phyloP scores from a whole-genome alignment of 2,329 filamentous ascomycete species.

The Scedosporium dehoogii region DNA sequence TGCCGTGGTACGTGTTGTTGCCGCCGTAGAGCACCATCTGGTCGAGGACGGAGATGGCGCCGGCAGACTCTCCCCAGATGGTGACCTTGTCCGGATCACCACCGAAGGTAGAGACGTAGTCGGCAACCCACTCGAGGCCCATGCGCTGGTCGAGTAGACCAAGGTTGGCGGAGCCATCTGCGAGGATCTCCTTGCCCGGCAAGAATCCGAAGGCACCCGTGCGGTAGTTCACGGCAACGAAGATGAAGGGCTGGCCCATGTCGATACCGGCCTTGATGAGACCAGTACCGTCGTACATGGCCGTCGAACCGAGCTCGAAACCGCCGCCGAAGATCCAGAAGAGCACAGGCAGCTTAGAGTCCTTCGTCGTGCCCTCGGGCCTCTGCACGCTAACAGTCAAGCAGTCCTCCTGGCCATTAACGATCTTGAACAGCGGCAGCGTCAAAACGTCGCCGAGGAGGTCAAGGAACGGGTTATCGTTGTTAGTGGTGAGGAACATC shows the following conservation, averaged over 20 bases:
- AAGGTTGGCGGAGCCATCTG: slow-evolving; percentile 46
- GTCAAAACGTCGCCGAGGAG: slow-evolving; percentile 28
- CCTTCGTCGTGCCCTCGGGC: slow-evolving; percentile 29
- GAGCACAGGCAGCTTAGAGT: slow-evolving; percentile 40
- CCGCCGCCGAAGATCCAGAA: slow-evolving; percentile 50
- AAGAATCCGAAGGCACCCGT: slow-evolving; percentile 55
- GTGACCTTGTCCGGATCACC: slow-evolving; percentile 56
- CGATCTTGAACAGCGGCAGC: slow-evolving; percentile 31
- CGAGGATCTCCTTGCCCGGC: slow-evolving; percentile 42
- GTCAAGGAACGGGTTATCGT: slow-evolving; percentile 21
- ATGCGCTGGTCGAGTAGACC: slow-evolving; percentile 52
- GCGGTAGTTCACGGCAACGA: slow-evolving; percentile 56
- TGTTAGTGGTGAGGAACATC: slow-evolving; percentile 36
- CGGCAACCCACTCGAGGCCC: slow-evolving; percentile 51
- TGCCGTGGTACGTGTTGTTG: slow-evolving; percentile 52
- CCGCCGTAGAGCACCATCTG: slow-evolving; percentile 54
- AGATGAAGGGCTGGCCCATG: slow-evolving; percentile 47
- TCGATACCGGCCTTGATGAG: slow-evolving; percentile 24
- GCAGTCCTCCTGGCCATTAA: slow-evolving; percentile 40
- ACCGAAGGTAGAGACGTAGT: slow-evolving; percentile 56
- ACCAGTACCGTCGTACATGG: slow-evolving; percentile 25
- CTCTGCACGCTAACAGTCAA: slow-evolving; percentile 37
- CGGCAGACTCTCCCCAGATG: slow-evolving; percentile 53
- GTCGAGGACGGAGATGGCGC: slow-evolving; percentile 50
- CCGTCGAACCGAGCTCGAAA: slow-evolving; percentile 26